A percentile compares a stretch with the other conserved stretches of the same genome.
These are phyloP conservation scores for Botryosphaeria dothidea DNA, from an alignment of 2,329 filamentous ascomycete species.

Conservation along the genomic window DNA sequence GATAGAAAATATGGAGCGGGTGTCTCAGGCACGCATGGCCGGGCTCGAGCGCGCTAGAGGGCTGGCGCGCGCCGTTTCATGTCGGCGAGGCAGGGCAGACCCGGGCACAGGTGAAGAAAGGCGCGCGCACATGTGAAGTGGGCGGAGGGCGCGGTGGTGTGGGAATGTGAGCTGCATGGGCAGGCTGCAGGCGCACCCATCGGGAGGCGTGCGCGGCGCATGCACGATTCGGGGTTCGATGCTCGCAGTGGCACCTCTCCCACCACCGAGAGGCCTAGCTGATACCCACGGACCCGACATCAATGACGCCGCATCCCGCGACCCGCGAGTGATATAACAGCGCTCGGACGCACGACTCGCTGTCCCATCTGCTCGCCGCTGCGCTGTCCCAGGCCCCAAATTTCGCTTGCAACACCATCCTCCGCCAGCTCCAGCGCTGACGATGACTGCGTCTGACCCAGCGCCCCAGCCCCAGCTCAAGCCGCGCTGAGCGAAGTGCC, in stretches of 20 bases:
- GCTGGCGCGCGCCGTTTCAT: neutral
- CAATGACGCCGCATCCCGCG: slow-evolving; percentile 7
- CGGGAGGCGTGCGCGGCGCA: slow-evolving; percentile 1
- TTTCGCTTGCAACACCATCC: neutral
- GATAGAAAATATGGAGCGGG: slow-evolving; percentile 2
- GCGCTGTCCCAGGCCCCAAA: neutral
- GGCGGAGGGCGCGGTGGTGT: neutral
- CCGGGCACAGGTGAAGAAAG: slow-evolving; percentile 1
- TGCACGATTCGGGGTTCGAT: neutral
- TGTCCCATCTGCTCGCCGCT: neutral
- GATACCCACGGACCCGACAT: slow-evolving; percentile 7
- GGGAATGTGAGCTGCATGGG: too few species aligned
- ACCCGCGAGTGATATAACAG: slow-evolving; percentile 1
- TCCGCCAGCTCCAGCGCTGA: neutral
- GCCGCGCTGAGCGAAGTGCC: slow-evolving; percentile 14
- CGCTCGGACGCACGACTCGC: slow-evolving; percentile 1
- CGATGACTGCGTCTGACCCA: slow-evolving; percentile 7
- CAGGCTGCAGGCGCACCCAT: neutral
- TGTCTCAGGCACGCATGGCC: slow-evolving; percentile 1
- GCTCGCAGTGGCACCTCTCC: neutral
- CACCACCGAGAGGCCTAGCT: neutral
- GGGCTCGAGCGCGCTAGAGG: neutral
- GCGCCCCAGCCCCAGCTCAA: slow-evolving; percentile 2
- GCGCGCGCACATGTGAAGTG: neutral
- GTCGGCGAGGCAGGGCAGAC: neutral